Evolutionary conservation across 106 monocot species (phyloP), one percentile per base, ranked within the genome.

Genomic region (Dendrobium officinale): DNA sequence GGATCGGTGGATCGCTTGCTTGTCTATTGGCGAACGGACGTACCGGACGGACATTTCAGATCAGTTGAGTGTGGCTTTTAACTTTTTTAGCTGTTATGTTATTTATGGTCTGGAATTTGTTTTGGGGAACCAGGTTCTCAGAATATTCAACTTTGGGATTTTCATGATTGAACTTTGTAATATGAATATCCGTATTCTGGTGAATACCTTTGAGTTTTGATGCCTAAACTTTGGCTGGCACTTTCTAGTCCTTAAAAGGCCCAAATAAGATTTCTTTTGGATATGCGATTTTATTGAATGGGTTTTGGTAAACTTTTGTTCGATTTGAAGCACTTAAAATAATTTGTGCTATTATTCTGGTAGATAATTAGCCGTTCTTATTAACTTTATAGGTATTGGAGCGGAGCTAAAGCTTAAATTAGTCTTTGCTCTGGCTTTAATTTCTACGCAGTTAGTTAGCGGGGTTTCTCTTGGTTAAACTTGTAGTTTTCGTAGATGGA

Each of bases 1-100:
- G 85, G 95, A 95, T 72, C 82, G 81, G 82, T 95, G 92, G 92
- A 10, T 95, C 45, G 95, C 95, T 29, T 92, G 95, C 80, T 81
- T 95, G 48, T 88, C 95, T 72, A 47, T 95, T 1, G 95, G 95
- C 20, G 95, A 95, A 81, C 81, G 90, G 68, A 95, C 95, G 41
- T 95, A 88, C 75, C 86, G 90, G 72, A 95, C 95, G 41, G 85
- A 68, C 13, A 85, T 67, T 66, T 90, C 95, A 7, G 92, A 95
- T 58, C 81, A 90, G 95, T 95, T 88, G 78, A 88, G 92, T 88
- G n/a, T 78, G 10, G 10, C 22, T 15, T 29, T 64, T 77, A 73
- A 67, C 44, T 9, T 66, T 83, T 33, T 55, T 66, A 5, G 27
- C 40, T 72, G 72, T 72, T 27, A 33, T 15, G 43, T 7, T 20